Evolutionary conservation across 2,329 filamentous ascomycete species (phyloP), one percentile per base, ranked within the genome.

Genomic region (Neonectria coccinea): DNA sequence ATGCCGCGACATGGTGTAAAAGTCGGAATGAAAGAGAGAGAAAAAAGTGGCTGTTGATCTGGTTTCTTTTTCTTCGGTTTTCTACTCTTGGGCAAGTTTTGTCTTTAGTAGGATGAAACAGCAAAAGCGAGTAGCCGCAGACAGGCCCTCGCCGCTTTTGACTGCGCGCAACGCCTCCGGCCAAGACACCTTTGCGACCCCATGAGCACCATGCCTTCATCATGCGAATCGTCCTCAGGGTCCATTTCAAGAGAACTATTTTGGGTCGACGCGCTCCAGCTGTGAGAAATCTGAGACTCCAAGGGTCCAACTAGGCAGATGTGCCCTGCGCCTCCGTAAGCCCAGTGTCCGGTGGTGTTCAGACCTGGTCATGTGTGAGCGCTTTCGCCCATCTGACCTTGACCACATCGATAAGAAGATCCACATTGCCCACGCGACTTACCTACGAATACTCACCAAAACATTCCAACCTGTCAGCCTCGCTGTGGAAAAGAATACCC

Each of bases 281-380:
- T 25, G 45, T 50, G 5, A 29, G 11, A 39, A 64, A 64, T 33
- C 20, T 59, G 45, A 68, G 48, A 66, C 53, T 55, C 50, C 42
- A 63, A 48, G 54, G 56, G 66, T 60, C 64, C 45, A 65, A 8
- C 42, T 51, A 72, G 68, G 68, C 71, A 73, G 70, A 70, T 67
- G 68, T 63, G 59, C 61, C 59, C 62, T 73, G 58, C 60, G 60
- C 70, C 70, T 61, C 65, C 59, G 53, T 71, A 58, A 72, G 60
- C 62, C 39, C 63, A 27, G 14, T 56, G 44, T 29, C 31, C 44
- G 41, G 50, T 52, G 48, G 65, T 68, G 65, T 66, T 56, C 25
- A 29, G 47, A 62, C 53, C 20, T 29, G 64, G 67, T 74, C 71
- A 73, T 74, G 70, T 71, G 71, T 39, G 25, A 8, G 42, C n/a